phyloP scores from a whole-genome alignment of 1,284 basidiomycete species.

The Ganoderma boninense region DNA sequence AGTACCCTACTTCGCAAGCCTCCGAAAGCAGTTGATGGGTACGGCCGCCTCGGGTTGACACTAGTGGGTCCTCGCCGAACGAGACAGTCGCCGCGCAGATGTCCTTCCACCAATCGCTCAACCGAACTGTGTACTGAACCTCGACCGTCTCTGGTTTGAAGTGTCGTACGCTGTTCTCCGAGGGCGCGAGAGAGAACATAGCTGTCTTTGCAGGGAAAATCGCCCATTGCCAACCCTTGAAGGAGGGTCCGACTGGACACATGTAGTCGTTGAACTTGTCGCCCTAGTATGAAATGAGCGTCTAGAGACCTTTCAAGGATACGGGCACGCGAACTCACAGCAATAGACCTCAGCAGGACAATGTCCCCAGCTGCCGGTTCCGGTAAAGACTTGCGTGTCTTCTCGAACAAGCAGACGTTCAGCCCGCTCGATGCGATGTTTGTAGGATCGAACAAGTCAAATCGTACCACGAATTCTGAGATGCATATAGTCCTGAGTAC shows the following conservation, averaged over 20 bases:
- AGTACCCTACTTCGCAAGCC: conserved; percentile 54
- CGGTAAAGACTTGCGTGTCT: conserved; percentile 58
- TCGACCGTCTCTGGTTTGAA: conserved; percentile 40
- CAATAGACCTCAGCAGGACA: conserved; percentile 46
- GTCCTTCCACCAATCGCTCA: conserved; percentile 58
- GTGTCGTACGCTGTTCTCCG: conserved; percentile 14
- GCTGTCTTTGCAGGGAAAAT: conserved; percentile 37
- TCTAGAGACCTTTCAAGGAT: background rate
- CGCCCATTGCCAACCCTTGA: conserved; percentile 41
- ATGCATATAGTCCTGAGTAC: background rate
- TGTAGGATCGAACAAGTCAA: conserved; percentile 53
- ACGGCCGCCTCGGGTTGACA: conserved; percentile 7
- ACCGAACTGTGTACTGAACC: conserved; percentile 44
- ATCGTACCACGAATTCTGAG: conserved; percentile 14
- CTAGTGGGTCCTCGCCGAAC: conserved; percentile 3
- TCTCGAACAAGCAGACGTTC: conserved; percentile 61
- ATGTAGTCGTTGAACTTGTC: conserved; percentile 39
- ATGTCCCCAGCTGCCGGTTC: conserved; percentile 52
- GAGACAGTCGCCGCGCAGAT: conserved; percentile 12
- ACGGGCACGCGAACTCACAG: conserved; percentile 21
- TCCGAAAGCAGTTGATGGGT: conserved; percentile 59
- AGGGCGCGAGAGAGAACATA: conserved; percentile 15
- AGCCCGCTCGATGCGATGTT: conserved; percentile 44
- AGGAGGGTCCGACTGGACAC: conserved; percentile 43
- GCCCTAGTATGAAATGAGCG: conserved; percentile 34